Evolutionary conservation across 306 rosid species (phyloP).

Genomic region (Ceratonia siliqua): DNA sequence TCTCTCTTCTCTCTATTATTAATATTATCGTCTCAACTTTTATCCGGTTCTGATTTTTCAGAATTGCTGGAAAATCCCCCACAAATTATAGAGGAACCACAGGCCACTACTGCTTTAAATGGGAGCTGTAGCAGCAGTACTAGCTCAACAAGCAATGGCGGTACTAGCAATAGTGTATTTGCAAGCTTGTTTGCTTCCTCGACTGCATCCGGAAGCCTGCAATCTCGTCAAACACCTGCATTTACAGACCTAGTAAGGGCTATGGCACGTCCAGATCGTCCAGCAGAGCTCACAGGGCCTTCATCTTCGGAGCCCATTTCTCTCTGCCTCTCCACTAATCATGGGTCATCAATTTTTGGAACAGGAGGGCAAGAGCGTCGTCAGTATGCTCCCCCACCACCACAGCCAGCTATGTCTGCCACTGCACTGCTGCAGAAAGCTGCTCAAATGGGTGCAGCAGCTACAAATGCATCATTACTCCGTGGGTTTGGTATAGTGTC

Average conservation of each 20-base stretch:
- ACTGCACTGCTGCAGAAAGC: slow-evolving; percentile 95
- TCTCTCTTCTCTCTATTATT: background rate
- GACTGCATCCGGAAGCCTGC: slow-evolving; percentile 53
- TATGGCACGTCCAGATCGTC: slow-evolving; percentile 51
- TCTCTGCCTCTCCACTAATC: slow-evolving; percentile 74
- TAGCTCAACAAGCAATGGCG: slow-evolving; percentile 60
- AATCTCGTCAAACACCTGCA: slow-evolving; percentile 56
- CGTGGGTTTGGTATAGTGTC: slow-evolving; percentile 78
- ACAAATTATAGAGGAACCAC: slow-evolving; percentile 53
- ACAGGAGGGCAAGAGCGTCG: slow-evolving; percentile 63
- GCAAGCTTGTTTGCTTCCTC: slow-evolving; percentile 85
- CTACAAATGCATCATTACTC: slow-evolving; percentile 70
- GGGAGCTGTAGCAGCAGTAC: slow-evolving; percentile 60
- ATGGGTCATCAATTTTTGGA: slow-evolving; percentile 63
- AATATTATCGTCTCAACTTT: background rate
- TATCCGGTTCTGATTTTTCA: slow-evolving; percentile 21
- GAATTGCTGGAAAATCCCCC: slow-evolving; percentile 54
- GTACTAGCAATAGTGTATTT: slow-evolving; percentile 60
- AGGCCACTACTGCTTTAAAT: slow-evolving; percentile 34
- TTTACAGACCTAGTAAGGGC: slow-evolving; percentile 63
- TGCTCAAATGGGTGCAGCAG: slow-evolving; percentile 87
- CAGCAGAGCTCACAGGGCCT: slow-evolving; percentile 49
- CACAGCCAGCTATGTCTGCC: slow-evolving; percentile 88
- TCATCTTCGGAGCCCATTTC: slow-evolving; percentile 70
- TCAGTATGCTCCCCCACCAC: slow-evolving; percentile 56